Conservation (phyloP, 176 grass and related monocot species). For the Avena atlantica region DNA sequence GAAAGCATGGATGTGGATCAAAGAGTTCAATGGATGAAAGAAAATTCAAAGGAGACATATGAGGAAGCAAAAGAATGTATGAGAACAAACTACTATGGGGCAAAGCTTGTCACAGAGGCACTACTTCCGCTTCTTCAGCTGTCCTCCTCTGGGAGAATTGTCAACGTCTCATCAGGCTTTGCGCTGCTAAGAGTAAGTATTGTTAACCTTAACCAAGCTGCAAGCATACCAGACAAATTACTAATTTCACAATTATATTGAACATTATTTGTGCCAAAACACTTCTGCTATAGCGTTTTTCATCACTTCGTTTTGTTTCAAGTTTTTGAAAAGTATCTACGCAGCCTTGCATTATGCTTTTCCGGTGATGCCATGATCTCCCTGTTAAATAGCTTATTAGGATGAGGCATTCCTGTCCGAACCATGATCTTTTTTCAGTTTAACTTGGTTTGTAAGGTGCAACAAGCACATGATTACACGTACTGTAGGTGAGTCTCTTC, state of each 20-base stretch:
- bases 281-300: neutral
- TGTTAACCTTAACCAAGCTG: neutral
- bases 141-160: constrained; percentile 55
- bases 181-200: constrained; percentile 59
- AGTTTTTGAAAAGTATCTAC: neutral
- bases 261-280: neutral
- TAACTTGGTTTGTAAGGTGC: neutral
- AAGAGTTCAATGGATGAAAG: constrained; percentile 53
- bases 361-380: neutral
- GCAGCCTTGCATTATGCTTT: neutral
- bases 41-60: constrained; percentile 58
- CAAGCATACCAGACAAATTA: neutral
- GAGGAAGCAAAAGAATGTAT: constrained; percentile 62
- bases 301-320: neutral
- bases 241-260: neutral
- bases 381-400: neutral
- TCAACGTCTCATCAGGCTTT: constrained; percentile 63
- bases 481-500: neutral
- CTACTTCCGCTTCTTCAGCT: constrained; percentile 69
- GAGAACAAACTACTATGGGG: constrained; percentile 65
- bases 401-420: neutral
- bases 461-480: neutral
- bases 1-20: constrained; percentile 46
- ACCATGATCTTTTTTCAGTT: neutral
- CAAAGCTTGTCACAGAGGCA: constrained; percentile 56